phyloP scores from a whole-genome alignment of 2,329 filamentous ascomycete species.

The Exutisphaerella laricina region DNA sequence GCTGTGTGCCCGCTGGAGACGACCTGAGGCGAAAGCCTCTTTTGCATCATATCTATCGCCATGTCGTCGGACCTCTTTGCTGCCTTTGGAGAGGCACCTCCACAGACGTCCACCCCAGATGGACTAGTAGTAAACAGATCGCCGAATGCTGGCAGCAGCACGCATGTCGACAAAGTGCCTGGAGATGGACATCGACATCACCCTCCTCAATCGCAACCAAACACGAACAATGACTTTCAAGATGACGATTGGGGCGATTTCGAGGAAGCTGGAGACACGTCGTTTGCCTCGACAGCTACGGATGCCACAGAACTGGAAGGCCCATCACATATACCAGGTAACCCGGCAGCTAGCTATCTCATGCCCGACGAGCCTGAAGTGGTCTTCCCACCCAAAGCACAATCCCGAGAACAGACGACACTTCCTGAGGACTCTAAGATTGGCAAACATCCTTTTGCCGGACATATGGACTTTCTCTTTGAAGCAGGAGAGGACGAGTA shows the following conservation, averaged over 20 bases:
- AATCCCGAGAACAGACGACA: slow-evolving; percentile 2
- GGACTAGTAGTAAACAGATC: no score
- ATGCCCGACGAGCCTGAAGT: slow-evolving; percentile 2
- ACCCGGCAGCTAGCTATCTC: slow-evolving; percentile 14
- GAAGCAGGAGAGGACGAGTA: slow-evolving; percentile 31
- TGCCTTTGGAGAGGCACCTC: slow-evolving; percentile 39
- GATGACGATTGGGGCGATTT: slow-evolving; percentile 53
- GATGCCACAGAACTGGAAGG: not conserved
- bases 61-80: slow-evolving; percentile 53
- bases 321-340: slow-evolving; percentile 9
- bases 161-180: no score
- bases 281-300: slow-evolving; percentile 9
- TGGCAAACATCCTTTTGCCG: slow-evolving; percentile 31
- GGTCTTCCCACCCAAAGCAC: slow-evolving; percentile 9
- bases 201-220: not conserved
- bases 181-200: no score
- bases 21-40: no score
- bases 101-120: not conserved
- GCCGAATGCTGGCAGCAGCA: no score
- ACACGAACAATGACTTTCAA: slow-evolving; percentile 29
- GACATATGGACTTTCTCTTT: slow-evolving; percentile 33
- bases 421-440: slow-evolving; percentile 12
- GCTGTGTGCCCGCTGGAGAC: no score
- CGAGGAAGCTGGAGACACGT: slow-evolving; percentile 35
- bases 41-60: no score